Conservation (phyloP, 768 basidiomycete genomes). For the Gymnopilus junonius region DNA sequence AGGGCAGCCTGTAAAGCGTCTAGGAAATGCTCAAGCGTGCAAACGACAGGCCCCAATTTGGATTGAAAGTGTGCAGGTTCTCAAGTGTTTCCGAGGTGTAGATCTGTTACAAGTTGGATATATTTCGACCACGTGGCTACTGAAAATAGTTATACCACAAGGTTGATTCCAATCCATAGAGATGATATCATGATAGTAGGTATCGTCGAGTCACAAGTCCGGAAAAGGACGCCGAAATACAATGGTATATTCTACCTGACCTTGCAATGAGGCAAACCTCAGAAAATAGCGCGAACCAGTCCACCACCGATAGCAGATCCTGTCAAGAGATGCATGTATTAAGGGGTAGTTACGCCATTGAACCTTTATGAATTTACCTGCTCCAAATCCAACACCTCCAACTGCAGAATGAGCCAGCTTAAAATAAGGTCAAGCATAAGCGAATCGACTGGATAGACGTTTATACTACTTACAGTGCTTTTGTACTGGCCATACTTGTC, state of each 20-base stretch:
- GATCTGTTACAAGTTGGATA: neutral
- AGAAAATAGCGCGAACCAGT: constrained; percentile 24
- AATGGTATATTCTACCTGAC: neutral
- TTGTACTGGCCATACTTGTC: constrained; percentile 60
- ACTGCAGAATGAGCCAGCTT: constrained; percentile 64
- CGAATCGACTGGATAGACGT: neutral
- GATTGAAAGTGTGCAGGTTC: neutral
- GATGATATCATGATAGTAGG: neutral
- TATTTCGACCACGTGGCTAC: too few species aligned
- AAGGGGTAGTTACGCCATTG: neutral
- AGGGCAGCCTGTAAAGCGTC: neutral
- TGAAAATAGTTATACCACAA: neutral
- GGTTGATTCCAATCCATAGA: neutral
- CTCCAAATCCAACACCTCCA: constrained; percentile 80
- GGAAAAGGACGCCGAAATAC: neutral
- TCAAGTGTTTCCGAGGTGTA: too few species aligned
- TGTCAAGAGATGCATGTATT: neutral
- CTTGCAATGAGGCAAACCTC: neutral
- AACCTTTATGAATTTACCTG: constrained; percentile 49
- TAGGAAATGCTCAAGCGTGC: neutral
- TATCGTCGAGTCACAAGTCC: neutral
- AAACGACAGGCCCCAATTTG: neutral
- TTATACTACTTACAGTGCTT: constrained; percentile 51
- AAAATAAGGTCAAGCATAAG: neutral
- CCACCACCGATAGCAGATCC: constrained; percentile 25